Base-by-base conservation (phyloP, 805 yeast species). In the Ogataea nakhonphanomensis region DNA sequence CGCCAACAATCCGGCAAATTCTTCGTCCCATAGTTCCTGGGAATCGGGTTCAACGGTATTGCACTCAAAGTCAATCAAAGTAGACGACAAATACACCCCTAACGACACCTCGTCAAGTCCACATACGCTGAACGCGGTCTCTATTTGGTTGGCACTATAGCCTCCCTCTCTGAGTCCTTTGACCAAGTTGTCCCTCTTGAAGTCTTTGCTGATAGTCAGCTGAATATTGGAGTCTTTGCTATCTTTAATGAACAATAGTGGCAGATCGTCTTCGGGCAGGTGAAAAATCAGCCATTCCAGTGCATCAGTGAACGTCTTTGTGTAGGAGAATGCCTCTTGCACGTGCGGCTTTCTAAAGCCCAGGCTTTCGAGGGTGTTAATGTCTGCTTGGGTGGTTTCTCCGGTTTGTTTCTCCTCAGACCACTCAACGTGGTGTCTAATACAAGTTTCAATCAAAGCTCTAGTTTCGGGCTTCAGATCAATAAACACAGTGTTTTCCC, bases 181-280 rank as follows among this genome's bases (percentile, higher is more conserved):
- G 10, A 84, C 64, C 30, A 76, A 65, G 45, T 79, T 71, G 57
- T 85, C 87, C n/a, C 60, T 55, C 38, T 72, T 69, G 27, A 79
- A 54, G 48, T 78, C 73, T 8, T 70, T 71, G 4, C 81, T 65
- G 25, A 73, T 63, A 45, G 74, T 84, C 30, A 84, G 67, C 38
- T 74, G 70, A 17, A 79, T 73, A 34, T 73, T 75, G 0, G 82
- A 67, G 50, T 81, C 88, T 32, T 71, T 71, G 15, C 72, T 70
- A 29, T 76, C 64, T 45, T 80, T 78, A 12, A 73, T 70, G 53
- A 84, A 84, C 33, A 70, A 66, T 0, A 64, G 50, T 0, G 99
- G 99, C 24, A 91, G 66, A 54, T 91, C 99, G 56, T 90, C 98
- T 48, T 93, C 97, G 0, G 98, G 98, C 3, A 91, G 76, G 54